phyloP scores from a whole-genome alignment of 345 rosid genomes.

The Hibiscus syriacus region DNA sequence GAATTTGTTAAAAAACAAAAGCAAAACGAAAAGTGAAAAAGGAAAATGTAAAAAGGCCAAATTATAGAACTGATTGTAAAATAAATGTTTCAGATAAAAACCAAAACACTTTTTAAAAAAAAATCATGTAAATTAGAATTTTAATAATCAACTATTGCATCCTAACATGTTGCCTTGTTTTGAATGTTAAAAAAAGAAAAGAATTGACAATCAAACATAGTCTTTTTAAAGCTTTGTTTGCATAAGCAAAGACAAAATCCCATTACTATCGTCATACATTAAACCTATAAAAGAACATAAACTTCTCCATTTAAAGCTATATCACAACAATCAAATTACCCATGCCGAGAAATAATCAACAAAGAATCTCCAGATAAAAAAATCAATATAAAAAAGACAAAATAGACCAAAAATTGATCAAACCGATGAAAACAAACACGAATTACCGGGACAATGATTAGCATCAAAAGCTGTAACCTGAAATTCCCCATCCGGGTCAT shows the following conservation, averaged over 20 bases:
- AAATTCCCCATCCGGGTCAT: conserved; percentile 59
- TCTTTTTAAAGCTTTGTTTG: background rate
- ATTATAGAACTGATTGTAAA: background rate
- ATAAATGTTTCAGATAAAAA: background rate
- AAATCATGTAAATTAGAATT: background rate
- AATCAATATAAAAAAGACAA: background rate
- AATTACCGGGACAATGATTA: conserved; percentile 71
- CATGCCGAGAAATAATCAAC: background rate
- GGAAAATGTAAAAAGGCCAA: background rate
- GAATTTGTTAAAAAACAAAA: background rate
- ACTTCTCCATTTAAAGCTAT: no score
- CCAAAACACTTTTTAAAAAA: background rate
- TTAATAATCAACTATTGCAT: background rate
- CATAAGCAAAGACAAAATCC: background rate
- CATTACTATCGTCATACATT: background rate
- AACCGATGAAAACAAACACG: background rate
- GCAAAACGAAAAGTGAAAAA: no score
- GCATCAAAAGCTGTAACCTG: conserved; percentile 72
- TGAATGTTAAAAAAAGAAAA: background rate
- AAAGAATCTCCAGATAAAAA: background rate
- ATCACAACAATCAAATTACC: no score
- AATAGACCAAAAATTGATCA: background rate
- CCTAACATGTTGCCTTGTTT: background rate
- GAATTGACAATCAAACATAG: background rate
- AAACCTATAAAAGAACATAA: no score